phyloP scores from a whole-genome alignment of 2,329 filamentous ascomycete genomes.

The Penicillium sp. region DNA sequence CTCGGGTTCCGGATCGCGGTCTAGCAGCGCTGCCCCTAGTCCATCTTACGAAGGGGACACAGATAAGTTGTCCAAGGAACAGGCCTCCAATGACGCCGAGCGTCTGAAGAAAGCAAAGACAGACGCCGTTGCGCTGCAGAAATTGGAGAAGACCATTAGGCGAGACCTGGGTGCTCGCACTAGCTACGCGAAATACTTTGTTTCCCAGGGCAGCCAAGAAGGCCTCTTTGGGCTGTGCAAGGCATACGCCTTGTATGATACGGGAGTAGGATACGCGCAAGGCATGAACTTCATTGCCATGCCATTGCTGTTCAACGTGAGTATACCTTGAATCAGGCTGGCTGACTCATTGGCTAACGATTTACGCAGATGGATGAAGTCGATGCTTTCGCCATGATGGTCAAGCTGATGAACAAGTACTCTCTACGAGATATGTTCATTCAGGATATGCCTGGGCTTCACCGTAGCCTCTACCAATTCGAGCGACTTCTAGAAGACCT shows the following conservation, averaged over 20 bases:
- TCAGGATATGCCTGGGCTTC: slow-evolving; percentile 92
- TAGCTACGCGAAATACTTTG: slow-evolving; percentile 94
- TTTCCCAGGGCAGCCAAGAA: slow-evolving; percentile 86
- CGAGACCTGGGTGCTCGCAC: slow-evolving; percentile 88
- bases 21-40: slow-evolving; percentile 52
- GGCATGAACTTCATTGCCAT: slow-evolving; percentile 99
- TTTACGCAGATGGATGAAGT: slow-evolving; percentile 79
- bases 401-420: slow-evolving; percentile 96
- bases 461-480: slow-evolving; percentile 91
- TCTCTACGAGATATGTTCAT: slow-evolving; percentile 88
- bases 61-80: slow-evolving; percentile 64
- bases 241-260: slow-evolving; percentile 93
- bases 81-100: slow-evolving; percentile 62
- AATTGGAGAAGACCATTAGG: slow-evolving; percentile 87
- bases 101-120: slow-evolving; percentile 77
- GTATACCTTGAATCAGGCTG: slow-evolving; percentile 24
- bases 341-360: slow-evolving; percentile 4
- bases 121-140: slow-evolving; percentile 68
- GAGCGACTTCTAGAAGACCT: slow-evolving; percentile 90
- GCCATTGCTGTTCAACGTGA: slow-evolving; percentile 89
- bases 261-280: slow-evolving; percentile 92
- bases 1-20: slow-evolving; percentile 60
- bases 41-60: slow-evolving; percentile 60
- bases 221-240: slow-evolving; percentile 95
- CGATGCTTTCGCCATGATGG: slow-evolving; percentile 90